phyloP scores from a whole-genome alignment of 202 grass and related monocot species.

The Eragrostis tef region DNA sequence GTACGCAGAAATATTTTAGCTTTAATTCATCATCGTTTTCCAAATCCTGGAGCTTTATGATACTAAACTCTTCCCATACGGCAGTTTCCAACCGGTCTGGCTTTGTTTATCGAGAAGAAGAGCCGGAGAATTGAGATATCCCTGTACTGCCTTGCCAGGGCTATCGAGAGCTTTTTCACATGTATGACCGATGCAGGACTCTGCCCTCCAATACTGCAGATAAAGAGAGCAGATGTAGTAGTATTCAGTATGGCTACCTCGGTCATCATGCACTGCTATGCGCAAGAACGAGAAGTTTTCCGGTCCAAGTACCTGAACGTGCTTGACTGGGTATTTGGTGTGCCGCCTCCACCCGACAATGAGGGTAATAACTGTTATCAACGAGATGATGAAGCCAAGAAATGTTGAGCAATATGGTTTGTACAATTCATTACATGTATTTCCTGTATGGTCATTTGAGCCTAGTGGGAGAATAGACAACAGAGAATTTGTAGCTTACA shows the following conservation, averaged over 20 bases:
- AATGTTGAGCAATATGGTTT: constrained; percentile 29
- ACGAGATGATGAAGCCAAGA: constrained; percentile 43
- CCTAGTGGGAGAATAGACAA: constrained; percentile 23
- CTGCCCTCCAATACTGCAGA: constrained; percentile 73
- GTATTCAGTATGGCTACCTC: constrained; percentile 88
- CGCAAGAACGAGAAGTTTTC: constrained; percentile 90
- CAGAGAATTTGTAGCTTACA: constrained; percentile 27
- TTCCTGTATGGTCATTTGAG: constrained; percentile 31
- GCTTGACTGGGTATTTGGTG: constrained; percentile 95
- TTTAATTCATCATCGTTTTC: background rate
- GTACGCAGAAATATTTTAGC: constrained; percentile 50
- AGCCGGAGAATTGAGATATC: constrained; percentile 88
- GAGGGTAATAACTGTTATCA: constrained; percentile 20
- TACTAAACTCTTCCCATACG: constrained; percentile 39
- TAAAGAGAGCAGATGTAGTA: constrained; percentile 76
- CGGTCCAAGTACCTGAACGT: constrained; percentile 95
- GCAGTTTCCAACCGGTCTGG: constrained; percentile 82
- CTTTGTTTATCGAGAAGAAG: constrained; percentile 95
- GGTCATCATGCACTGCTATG: constrained; percentile 97
- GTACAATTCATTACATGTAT: constrained; percentile 12
- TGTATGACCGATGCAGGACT: constrained; percentile 77
- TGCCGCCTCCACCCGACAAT: constrained; percentile 52
- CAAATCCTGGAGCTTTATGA: constrained; percentile 27
- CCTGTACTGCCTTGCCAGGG: constrained; percentile 86
- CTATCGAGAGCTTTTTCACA: constrained; percentile 90